Evolutionary conservation across 2,329 filamentous ascomycete species (phyloP).

Genomic region (Catunica adiposa): DNA sequence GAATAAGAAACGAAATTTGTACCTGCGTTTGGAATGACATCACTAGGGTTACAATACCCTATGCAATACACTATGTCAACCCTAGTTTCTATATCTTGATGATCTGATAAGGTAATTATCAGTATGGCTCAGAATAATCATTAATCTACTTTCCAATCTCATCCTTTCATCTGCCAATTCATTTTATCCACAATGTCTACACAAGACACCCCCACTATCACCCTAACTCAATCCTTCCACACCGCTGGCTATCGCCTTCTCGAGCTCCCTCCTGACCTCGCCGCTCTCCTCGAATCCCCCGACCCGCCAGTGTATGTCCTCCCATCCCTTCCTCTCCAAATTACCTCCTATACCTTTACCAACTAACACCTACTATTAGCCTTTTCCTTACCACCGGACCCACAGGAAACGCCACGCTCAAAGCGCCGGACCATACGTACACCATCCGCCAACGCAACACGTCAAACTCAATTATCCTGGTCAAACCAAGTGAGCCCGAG

Average conservation of each 20-base stretch:
- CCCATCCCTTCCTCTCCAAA: constrained; percentile 10
- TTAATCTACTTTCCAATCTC: no score
- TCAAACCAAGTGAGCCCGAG: constrained; percentile 14
- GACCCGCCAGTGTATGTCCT: constrained; percentile 37
- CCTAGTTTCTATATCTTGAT: no score
- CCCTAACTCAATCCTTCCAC: constrained; percentile 33
- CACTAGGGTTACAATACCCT: no score
- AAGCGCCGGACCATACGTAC: constrained; percentile 35
- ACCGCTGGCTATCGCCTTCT: constrained; percentile 41
- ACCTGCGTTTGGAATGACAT: no score
- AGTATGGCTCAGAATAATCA: no score
- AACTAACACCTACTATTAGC: constrained; percentile 17
- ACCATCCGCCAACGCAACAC: constrained; percentile 49
- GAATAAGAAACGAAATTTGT: no score
- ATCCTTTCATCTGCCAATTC: not conserved
- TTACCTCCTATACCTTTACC: not conserved
- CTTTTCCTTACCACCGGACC: constrained; percentile 34
- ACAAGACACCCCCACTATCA: constrained; percentile 30
- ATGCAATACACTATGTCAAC: no score
- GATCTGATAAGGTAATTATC: no score
- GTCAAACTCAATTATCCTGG: constrained; percentile 45
- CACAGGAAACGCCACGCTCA: constrained; percentile 32
- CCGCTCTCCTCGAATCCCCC: constrained; percentile 36
- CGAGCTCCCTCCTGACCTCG: constrained; percentile 43
- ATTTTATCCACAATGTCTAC: constrained; percentile 24